Conservation (phyloP, 495 filamentous ascomycete genomes). For the Tuber melanosporum region DNA sequence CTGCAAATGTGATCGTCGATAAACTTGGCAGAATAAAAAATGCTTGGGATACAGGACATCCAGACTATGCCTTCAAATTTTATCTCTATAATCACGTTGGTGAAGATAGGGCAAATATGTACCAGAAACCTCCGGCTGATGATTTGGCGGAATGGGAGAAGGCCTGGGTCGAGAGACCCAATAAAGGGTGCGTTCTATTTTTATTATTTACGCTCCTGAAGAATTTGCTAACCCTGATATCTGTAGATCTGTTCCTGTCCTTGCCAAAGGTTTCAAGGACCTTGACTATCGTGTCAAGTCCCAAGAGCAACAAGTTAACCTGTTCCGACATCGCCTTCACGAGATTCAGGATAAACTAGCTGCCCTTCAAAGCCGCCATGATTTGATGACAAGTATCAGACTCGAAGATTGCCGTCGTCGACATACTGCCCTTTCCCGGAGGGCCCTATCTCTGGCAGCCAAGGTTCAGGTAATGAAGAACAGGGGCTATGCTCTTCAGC, state of each 20-base stretch:
- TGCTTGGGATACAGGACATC: slow-evolving; percentile 74
- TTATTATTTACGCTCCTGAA: background rate
- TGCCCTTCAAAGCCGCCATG: slow-evolving; percentile 72
- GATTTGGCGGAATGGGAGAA: slow-evolving; percentile 88
- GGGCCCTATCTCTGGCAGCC: slow-evolving; percentile 76
- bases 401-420: slow-evolving; percentile 72
- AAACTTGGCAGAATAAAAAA: slow-evolving; percentile 70
- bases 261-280: slow-evolving; percentile 61
- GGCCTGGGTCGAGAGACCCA: slow-evolving; percentile 75
- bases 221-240: background rate
- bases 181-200: slow-evolving; percentile 61
- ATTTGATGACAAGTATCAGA: slow-evolving; percentile 70
- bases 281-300: slow-evolving; percentile 69
- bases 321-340: slow-evolving; percentile 75
- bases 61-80: slow-evolving; percentile 70
- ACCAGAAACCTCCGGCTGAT: slow-evolving; percentile 67
- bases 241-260: slow-evolving; percentile 40
- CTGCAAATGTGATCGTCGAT: slow-evolving; percentile 74
- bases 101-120: slow-evolving; percentile 71
- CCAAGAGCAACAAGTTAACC: slow-evolving; percentile 64
- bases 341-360: slow-evolving; percentile 80
- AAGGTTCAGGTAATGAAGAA: slow-evolving; percentile 90
- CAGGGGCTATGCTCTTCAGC: slow-evolving; percentile 82
- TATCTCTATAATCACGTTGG: slow-evolving; percentile 94
- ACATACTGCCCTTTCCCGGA: slow-evolving; percentile 71